A percentile compares a stretch with the other conserved stretches of the same genome.
These are phyloP conservation scores for Amylocarpus encephaloides DNA, from an alignment of 2,329 filamentous ascomycete genomes.

Conservation along the genomic window DNA sequence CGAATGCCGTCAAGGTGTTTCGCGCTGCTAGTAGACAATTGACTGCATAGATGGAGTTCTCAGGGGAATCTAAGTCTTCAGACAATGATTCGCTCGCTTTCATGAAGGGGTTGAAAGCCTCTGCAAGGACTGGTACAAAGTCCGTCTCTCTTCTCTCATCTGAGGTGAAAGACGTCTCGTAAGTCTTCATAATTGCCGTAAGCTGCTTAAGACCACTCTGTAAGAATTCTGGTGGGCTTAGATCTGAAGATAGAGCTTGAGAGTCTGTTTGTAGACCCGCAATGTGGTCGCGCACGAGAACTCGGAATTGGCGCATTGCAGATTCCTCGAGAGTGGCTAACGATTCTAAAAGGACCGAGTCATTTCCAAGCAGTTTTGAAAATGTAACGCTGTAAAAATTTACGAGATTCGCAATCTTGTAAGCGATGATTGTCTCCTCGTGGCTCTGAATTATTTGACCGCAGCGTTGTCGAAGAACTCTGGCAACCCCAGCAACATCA, in stretches of 20 bases:
- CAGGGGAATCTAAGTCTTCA: conserved; percentile 50
- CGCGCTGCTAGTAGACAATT: conserved; percentile 63
- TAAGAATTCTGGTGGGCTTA: conserved; percentile 74
- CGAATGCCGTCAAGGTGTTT: conserved; percentile 49
- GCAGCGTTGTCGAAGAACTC: conserved; percentile 80
- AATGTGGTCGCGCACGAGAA: conserved; percentile 73
- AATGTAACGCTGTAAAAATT: conserved; percentile 88
- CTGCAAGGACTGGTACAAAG: conserved; percentile 68
- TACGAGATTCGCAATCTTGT: conserved; percentile 83
- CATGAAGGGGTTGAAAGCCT: conserved; percentile 83
- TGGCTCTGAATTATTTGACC: conserved; percentile 91
- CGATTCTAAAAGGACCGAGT: conserved; percentile 63
- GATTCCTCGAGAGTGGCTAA: conserved; percentile 66
- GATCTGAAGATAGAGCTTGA: conserved; percentile 62
- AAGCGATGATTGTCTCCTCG: conserved; percentile 81
- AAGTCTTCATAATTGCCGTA: conserved; percentile 73
- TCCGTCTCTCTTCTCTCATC: conserved; percentile 54
- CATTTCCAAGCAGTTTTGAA: conserved; percentile 63
- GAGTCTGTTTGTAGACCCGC: conserved; percentile 67
- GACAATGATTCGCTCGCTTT: conserved; percentile 66
- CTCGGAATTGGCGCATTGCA: conserved; percentile 75
- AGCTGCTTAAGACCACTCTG: conserved; percentile 74
- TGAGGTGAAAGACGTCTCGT: conserved; percentile 70
- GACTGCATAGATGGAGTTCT: conserved; percentile 61
- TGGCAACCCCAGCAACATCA: conserved; percentile 72